Percentiles rank a stretch among this genome's conserved stretches.
phyloP scores from a whole-genome alignment of 2,329 filamentous ascomycete species.

The Colletotrichum tamarilloi region DNA sequence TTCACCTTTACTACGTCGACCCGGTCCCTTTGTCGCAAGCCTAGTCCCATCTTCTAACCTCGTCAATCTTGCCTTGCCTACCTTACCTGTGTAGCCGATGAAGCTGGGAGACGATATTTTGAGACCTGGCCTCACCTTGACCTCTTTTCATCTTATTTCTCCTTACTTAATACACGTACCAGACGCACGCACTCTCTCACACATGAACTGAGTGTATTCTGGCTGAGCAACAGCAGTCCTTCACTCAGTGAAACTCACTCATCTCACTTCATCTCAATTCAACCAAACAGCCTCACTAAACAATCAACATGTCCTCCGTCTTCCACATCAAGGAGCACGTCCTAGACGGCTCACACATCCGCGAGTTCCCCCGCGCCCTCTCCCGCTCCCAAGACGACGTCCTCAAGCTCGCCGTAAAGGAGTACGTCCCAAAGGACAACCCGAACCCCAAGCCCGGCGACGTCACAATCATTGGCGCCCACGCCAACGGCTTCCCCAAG shows the following conservation, averaged over 20 bases:
- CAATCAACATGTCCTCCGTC: slow-evolving; percentile 46
- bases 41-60: neutral
- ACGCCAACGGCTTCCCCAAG: slow-evolving; percentile 95
- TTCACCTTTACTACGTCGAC: too few species aligned
- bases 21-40: neutral
- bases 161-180: neutral
- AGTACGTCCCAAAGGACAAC: slow-evolving; percentile 85
- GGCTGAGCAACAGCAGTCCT: neutral
- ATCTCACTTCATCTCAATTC: too few species aligned
- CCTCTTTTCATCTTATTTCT: neutral
- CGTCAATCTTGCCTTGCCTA: neutral
- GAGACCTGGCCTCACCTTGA: neutral
- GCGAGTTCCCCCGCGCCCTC: slow-evolving; percentile 82
- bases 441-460: slow-evolving; percentile 76
- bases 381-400: slow-evolving; percentile 78
- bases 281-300: neutral
- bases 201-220: neutral
- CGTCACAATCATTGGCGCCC: slow-evolving; percentile 85
- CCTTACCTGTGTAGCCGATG: neutral
- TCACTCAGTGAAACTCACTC: neutral
- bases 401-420: slow-evolving; percentile 82
- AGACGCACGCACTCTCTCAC: neutral
- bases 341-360: slow-evolving; percentile 80
- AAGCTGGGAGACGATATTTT: neutral
- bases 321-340: slow-evolving; percentile 81